Evolutionary conservation across 2,329 filamentous ascomycete genomes (phyloP), one percentile per base, ranked within the genome.

Genomic region (Cladophialophora immunda): DNA sequence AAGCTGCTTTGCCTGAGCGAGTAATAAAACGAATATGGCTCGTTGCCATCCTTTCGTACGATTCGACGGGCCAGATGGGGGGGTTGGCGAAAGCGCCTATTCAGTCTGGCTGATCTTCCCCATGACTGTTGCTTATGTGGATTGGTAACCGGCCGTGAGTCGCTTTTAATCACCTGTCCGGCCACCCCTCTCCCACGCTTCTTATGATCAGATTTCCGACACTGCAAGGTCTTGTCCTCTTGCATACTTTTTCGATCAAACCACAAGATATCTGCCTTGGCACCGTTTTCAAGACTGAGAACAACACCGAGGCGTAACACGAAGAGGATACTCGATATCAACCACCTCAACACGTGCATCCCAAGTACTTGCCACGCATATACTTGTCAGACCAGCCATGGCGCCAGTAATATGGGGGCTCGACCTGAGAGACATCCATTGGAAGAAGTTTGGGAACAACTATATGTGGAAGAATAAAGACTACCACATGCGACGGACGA

Each of bases 371-470:
- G 41, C 29, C 22, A 25, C 7, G 17, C 58, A n/a, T 7, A 17
- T 15, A 27, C 7, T 47, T 27, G 17, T 5, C 38, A 19, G 19
- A 19, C n/a, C 38, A 52, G 22, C 32, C 17, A 67, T 41, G 19
- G 82, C 82, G 80, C 73, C 81, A 4, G 80, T 86, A 17, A 85
- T 87, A 70, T 87, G 85, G 84, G 86, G 86, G 34, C 80, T 88
- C 67, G 82, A 87, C 73, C 77, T 88, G 63, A 77, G 77, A 58
- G 85, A 87, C 70, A 85, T 87, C 73, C 81, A 85, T 78, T 88
- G 85, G 85, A 76, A 76, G 67, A 87, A 86, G 73, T 87, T 88
- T 81, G 84, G 83, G 68, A 81, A 76, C 67, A 81, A 79, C n/a
- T 82, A 87, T 74, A 88, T 88, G 85, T 87, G 84, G 77, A 69